Percentiles rank a stretch among this genome's conserved stretches.
phyloP scores from a whole-genome alignment of 2,329 filamentous ascomycete genomes.

The Diaporthe eres region DNA sequence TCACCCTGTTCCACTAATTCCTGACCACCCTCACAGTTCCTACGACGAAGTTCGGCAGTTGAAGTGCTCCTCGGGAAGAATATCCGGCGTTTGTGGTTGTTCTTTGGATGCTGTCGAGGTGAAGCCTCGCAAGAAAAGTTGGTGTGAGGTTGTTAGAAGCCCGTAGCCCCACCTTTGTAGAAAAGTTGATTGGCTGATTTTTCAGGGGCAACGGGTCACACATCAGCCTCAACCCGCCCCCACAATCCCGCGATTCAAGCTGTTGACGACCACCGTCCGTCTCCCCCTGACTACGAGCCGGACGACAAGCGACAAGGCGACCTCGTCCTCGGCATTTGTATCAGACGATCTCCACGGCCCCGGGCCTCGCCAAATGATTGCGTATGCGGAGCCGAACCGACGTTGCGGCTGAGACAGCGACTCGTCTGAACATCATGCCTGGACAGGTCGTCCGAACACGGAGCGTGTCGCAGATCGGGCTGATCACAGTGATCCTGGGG shows the following conservation, averaged over 20 bases:
- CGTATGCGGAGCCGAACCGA: slow-evolving; percentile 23
- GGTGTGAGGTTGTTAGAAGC: not conserved
- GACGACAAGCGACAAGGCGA: not conserved
- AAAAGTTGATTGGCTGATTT: not conserved
- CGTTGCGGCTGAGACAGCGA: slow-evolving; percentile 14
- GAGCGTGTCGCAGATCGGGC: slow-evolving; percentile 34
- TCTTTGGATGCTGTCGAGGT: not conserved
- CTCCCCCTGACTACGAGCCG: not conserved
- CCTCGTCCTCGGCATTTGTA: not conserved
- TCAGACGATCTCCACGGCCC: slow-evolving; percentile 8
- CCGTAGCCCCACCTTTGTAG: not conserved
- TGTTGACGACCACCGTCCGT: not conserved
- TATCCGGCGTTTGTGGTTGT: not conserved
- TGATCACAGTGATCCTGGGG: slow-evolving; percentile 27
- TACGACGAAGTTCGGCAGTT: not conserved
- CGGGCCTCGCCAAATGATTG: not conserved
- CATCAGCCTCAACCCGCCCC: slow-evolving; percentile 8
- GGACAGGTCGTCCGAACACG: slow-evolving; percentile 21
- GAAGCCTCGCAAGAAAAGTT: not conserved
- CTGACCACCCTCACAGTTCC: not conserved
- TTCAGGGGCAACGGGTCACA: not conserved
- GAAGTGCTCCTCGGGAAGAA: not conserved
- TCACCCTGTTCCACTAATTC: not conserved
- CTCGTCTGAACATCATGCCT: slow-evolving; percentile 32
- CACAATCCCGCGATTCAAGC: slow-evolving; percentile 27